Conservation (phyloP, 495 filamentous ascomycete species). For the Choiromyces venosus region DNA sequence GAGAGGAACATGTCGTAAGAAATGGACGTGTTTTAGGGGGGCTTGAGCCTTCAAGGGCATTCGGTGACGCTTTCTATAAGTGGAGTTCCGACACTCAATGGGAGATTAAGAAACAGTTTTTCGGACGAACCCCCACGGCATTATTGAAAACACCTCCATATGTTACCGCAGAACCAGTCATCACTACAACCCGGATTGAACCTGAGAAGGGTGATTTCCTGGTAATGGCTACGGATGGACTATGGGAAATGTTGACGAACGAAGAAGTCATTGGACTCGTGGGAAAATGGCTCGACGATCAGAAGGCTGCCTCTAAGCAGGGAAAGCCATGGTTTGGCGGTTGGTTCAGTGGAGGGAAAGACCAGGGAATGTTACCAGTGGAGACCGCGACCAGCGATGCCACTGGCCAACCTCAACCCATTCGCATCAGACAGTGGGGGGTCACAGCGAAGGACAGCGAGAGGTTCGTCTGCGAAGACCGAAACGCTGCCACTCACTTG, state of each 20-base stretch:
- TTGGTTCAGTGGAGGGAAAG: constrained; percentile 29
- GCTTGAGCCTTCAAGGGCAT: constrained; percentile 85
- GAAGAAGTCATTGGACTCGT: constrained; percentile 97
- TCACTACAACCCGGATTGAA: constrained; percentile 92
- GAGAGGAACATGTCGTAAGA: constrained; percentile 72
- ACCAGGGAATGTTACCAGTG: constrained; percentile 50
- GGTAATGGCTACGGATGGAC: constrained; percentile 91
- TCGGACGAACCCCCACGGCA: constrained; percentile 67
- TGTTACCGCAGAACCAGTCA: constrained; percentile 90
- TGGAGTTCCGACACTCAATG: constrained; percentile 81
- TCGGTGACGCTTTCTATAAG: constrained; percentile 95
- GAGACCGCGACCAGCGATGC: constrained; percentile 40
- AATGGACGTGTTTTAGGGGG: constrained; percentile 88
- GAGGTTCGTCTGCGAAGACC: constrained; percentile 89
- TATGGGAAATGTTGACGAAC: constrained; percentile 99
- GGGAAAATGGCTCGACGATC: constrained; percentile 88
- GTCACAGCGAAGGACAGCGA: constrained; percentile 61
- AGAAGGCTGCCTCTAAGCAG: constrained; percentile 48
- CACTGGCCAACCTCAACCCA: constrained; percentile 51
- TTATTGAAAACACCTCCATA: constrained; percentile 87
- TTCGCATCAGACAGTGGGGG: constrained; percentile 80
- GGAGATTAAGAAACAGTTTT: constrained; percentile 74
- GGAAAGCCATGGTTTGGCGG: constrained; percentile 49
- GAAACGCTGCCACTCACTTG: constrained; percentile 92
- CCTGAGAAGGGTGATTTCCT: constrained; percentile 89